phyloP scores from a whole-genome alignment of 1,284 basidiomycete species.

The Mycosarcoma mackinlayi region DNA sequence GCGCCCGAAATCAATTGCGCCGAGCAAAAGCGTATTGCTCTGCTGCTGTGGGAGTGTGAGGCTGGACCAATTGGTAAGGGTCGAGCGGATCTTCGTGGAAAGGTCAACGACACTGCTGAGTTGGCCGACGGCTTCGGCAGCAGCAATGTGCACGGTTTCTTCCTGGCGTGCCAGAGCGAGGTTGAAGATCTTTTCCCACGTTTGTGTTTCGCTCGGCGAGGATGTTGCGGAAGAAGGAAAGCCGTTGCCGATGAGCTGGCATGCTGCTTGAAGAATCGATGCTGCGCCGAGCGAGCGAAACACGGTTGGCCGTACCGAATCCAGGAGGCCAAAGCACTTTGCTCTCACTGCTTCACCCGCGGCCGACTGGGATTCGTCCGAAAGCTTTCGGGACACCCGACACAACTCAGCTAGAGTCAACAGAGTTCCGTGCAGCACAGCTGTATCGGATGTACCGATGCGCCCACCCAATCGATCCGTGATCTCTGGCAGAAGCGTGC shows the following conservation, averaged over 20 bases:
- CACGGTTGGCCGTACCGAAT: conserved; percentile 72
- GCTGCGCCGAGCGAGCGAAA: conserved; percentile 80
- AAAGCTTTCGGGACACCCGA: conserved; percentile 69
- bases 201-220: conserved; percentile 15
- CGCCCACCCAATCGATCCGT: conserved; percentile 49
- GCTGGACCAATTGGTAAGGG: conserved; percentile 74
- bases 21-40: conserved; percentile 80
- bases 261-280: conserved; percentile 79
- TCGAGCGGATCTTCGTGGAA: conserved; percentile 63
- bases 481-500: conserved; percentile 72
- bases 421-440: conserved; percentile 84
- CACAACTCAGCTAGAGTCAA: conserved; percentile 80
- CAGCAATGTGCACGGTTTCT: conserved; percentile 78
- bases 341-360: conserved; percentile 7
- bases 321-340: conserved; percentile 72
- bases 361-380: conserved; percentile 56
- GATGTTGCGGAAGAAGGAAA: conserved; percentile 2
- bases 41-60: conserved; percentile 77
- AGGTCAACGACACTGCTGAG: conserved; percentile 79
- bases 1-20: conserved; percentile 76
- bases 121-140: conserved; percentile 75
- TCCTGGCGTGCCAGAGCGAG: conserved; percentile 78
- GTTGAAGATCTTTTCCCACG: conserved; percentile 73
- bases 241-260: conserved; percentile 75
- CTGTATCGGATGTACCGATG: conserved; percentile 71